Conservation (phyloP, 2,329 filamentous ascomycete genomes). For the Penicillium italicum region DNA sequence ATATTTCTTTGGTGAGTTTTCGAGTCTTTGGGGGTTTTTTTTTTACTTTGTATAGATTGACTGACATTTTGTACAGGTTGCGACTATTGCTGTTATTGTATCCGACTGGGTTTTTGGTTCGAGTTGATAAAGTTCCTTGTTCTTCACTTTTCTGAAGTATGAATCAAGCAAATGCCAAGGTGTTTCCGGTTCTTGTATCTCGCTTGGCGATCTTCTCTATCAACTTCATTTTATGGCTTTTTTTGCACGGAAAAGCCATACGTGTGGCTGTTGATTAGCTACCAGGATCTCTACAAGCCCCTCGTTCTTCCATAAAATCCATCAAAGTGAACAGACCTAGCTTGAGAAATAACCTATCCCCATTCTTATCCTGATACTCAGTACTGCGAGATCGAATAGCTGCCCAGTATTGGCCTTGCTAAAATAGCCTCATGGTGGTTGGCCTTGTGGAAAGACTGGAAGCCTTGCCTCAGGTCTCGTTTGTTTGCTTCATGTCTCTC, state of each 20-base stretch:
- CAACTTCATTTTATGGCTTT: not conserved
- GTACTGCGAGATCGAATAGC: too few species aligned
- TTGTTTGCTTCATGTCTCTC: too few species aligned
- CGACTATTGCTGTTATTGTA: slow-evolving; percentile 21
- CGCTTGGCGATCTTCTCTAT: not conserved
- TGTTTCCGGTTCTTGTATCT: not conserved
- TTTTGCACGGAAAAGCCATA: too few species aligned
- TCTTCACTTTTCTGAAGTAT: not conserved
- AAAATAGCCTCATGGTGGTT: too few species aligned
- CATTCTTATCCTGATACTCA: too few species aligned
- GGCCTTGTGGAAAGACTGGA: too few species aligned
- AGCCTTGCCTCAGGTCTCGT: too few species aligned
- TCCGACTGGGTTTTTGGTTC: slow-evolving; percentile 20
- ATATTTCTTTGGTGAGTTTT: slow-evolving; percentile 23
- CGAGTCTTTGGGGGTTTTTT: not conserved
- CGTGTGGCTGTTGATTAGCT: not conserved
- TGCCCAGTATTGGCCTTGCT: too few species aligned
- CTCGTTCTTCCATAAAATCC: too few species aligned
- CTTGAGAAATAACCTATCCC: too few species aligned
- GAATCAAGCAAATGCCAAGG: slow-evolving; percentile 5
- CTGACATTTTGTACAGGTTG: slow-evolving; percentile 9
- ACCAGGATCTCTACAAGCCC: too few species aligned
- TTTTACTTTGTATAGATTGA: not conserved
- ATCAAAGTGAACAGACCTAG: too few species aligned
- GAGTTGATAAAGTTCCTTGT: not conserved